Evolutionary conservation across 1,284 basidiomycete genomes (phyloP).

Genomic region (Gomphus bonarii): DNA sequence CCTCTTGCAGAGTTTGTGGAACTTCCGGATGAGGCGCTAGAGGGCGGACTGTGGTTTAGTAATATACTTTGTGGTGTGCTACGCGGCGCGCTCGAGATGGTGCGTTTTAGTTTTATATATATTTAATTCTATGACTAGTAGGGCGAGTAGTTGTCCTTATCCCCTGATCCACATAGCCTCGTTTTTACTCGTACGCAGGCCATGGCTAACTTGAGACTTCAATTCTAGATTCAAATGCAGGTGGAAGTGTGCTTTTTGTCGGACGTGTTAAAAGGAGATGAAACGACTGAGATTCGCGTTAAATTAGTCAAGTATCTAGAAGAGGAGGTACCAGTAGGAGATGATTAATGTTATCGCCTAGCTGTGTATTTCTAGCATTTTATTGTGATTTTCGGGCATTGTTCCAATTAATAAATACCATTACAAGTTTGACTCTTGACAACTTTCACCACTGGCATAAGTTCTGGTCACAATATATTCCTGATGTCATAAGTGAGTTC

Average conservation of each 20-base stretch:
- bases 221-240: constrained; percentile 84
- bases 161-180: too few species aligned
- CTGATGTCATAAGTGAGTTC: too few species aligned
- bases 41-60: constrained; percentile 93
- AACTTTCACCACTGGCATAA: too few species aligned
- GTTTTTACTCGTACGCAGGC: background rate
- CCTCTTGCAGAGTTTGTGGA: constrained; percentile 97
- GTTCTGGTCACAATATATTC: too few species aligned
- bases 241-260: constrained; percentile 86
- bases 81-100: constrained; percentile 94
- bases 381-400: background rate
- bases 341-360: constrained; percentile 39
- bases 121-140: background rate
- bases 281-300: constrained; percentile 89
- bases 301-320: constrained; percentile 86
- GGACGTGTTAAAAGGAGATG: constrained; percentile 88
- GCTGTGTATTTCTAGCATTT: background rate
- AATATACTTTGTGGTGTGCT: constrained; percentile 94
- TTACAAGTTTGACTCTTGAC: too few species aligned
- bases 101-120: constrained; percentile 37
- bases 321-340: constrained; percentile 81
- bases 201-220: background rate
- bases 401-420: too few species aligned
- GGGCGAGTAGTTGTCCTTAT: too few species aligned
- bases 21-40: constrained; percentile 84